Percentiles rank a stretch among this genome's conserved stretches.
Conservation (phyloP, 805 yeast species). For the Metschnikowia vanudenii region DNA sequence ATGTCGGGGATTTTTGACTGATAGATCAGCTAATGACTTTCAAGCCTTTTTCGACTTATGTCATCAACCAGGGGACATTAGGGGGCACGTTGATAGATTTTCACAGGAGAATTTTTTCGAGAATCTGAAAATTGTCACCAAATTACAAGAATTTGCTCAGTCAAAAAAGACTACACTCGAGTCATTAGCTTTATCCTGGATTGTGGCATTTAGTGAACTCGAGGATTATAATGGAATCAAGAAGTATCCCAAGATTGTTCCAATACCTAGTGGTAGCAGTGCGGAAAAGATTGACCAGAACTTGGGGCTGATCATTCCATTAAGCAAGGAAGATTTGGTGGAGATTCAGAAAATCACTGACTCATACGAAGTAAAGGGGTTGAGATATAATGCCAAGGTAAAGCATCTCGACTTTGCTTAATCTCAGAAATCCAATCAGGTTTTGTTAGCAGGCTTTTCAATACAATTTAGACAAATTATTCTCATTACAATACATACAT, state of each 20-base stretch:
- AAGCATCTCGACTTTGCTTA: constrained; percentile 15
- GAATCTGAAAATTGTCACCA: constrained; percentile 51
- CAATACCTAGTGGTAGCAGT: constrained; percentile 79
- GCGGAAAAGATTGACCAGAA: constrained; percentile 61
- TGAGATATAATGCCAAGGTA: constrained; percentile 44
- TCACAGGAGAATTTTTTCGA: constrained; percentile 51
- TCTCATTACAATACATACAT: neutral
- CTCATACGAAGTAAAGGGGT: constrained; percentile 51
- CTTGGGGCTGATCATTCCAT: constrained; percentile 39
- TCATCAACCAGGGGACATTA: constrained; percentile 59
- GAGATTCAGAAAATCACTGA: constrained; percentile 49
- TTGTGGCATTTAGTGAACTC: constrained; percentile 65
- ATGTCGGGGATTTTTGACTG: constrained; percentile 76
- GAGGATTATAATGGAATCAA: constrained; percentile 42
- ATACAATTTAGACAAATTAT: neutral
- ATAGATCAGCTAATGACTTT: constrained; percentile 43
- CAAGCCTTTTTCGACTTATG: constrained; percentile 25
- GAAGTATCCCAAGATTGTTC: constrained; percentile 56
- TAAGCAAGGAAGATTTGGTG: constrained; percentile 57
- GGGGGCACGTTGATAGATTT: constrained; percentile 55
- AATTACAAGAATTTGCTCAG: constrained; percentile 50
- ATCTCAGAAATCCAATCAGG: neutral
- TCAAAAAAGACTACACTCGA: constrained; percentile 58
- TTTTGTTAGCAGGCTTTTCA: neutral
- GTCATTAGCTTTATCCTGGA: constrained; percentile 40